Conservation (phyloP, 768 basidiomycete genomes). For the Lactifluus hygrophoroides region DNA sequence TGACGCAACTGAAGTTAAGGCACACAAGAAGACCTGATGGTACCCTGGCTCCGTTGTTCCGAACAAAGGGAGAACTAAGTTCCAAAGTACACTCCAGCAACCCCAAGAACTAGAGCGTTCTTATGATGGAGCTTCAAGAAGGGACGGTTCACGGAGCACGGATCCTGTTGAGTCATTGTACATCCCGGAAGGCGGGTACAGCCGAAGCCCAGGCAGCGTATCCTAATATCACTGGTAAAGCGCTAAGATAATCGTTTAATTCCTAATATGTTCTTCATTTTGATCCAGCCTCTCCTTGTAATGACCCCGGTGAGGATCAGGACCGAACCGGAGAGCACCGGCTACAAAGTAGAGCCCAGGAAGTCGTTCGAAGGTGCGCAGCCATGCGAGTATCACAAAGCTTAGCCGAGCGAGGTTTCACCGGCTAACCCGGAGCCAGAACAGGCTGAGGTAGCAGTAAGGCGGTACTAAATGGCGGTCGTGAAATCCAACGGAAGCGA, state of each 20-base stretch:
- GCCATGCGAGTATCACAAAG: background rate
- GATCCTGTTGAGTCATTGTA: background rate
- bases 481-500: too few species aligned
- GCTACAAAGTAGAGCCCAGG: background rate
- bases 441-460: background rate
- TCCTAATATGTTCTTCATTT: background rate
- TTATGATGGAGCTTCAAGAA: background rate
- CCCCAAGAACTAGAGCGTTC: conserved; percentile 2
- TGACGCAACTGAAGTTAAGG: background rate
- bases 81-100: background rate
- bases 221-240: too few species aligned
- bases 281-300: background rate
- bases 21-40: background rate
- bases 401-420: background rate
- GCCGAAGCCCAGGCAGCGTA: background rate
- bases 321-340: background rate
- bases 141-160: background rate
- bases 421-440: background rate
- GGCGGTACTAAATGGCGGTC: too few species aligned
- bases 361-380: background rate
- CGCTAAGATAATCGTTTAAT: too few species aligned
- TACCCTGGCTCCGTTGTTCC: background rate
- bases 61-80: background rate
- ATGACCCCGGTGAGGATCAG: background rate
- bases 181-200: background rate